Percentiles rank a stretch among this genome's conserved stretches.
These are phyloP conservation scores for Citrus sp. DNA, from an alignment of 345 rosid species.

Conservation along the genomic window DNA sequence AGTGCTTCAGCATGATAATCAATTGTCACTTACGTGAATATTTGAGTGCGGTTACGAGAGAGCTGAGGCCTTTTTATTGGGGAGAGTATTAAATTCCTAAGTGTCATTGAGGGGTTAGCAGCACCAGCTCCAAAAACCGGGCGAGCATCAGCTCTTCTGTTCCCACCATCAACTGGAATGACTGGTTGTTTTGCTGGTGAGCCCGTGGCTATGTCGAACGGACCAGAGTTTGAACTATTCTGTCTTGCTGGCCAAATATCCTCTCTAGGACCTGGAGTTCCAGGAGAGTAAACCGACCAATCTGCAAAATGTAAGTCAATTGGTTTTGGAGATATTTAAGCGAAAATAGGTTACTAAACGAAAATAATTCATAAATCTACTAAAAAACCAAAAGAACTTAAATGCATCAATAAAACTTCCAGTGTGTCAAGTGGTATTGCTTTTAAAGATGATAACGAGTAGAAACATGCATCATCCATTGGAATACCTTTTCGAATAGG, in stretches of 20 bases:
- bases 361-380: slow-evolving; percentile 2
- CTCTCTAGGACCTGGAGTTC: slow-evolving; percentile 94
- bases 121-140: slow-evolving; percentile 43
- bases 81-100: slow-evolving; percentile 85
- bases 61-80: slow-evolving; percentile 94
- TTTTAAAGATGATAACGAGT: background rate
- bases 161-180: slow-evolving; percentile 54
- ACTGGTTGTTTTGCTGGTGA: slow-evolving; percentile 57
- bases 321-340: slow-evolving; percentile 49
- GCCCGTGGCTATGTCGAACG: slow-evolving; percentile 55
- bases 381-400: slow-evolving; percentile 6
- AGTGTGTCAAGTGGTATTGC: background rate
- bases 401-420: background rate
- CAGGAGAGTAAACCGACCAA: slow-evolving; percentile 74
- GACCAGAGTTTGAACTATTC: slow-evolving; percentile 69
- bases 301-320: slow-evolving; percentile 86
- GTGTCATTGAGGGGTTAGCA: slow-evolving; percentile 64
- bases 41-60: slow-evolving; percentile 62
- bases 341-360: slow-evolving; percentile 16
- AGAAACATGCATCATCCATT: slow-evolving; percentile 11
- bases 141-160: slow-evolving; percentile 49
- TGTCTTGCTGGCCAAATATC: slow-evolving; percentile 91
- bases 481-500: slow-evolving; percentile 64
- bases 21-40: slow-evolving; percentile 61
- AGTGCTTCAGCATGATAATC: background rate